phyloP scores from a whole-genome alignment of 805 yeast genomes.

The Saturnispora kantuleensis region DNA sequence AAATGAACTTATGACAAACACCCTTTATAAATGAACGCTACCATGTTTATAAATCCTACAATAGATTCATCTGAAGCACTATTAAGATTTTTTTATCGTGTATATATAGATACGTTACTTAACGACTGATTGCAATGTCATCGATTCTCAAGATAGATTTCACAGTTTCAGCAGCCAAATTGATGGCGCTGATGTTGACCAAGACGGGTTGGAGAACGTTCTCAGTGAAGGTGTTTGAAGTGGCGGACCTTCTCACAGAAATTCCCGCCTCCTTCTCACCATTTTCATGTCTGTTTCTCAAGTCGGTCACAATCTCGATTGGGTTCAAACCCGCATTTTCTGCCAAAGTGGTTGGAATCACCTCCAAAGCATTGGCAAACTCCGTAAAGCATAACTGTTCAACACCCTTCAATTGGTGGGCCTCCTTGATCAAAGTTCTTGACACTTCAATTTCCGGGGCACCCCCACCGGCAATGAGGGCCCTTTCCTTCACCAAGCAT shows the following conservation, averaged over 20 bases:
- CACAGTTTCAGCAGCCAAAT: constrained; percentile 92
- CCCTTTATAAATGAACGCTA: too few species aligned
- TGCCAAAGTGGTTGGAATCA: constrained; percentile 87
- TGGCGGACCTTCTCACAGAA: constrained; percentile 87
- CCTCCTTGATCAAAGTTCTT: constrained; percentile 59
- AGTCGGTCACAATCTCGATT: constrained; percentile 82
- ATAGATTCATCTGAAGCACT: too few species aligned
- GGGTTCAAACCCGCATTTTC: constrained; percentile 94
- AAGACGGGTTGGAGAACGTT: constrained; percentile 94
- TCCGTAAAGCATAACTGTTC: constrained; percentile 89
- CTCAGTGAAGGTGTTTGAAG: constrained; percentile 84
- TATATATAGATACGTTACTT: constrained; percentile 10
- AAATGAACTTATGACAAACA: too few species aligned
- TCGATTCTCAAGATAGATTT: constrained; percentile 94
- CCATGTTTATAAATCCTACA: too few species aligned
- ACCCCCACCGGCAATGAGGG: constrained; percentile 96
- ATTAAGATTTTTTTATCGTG: too few species aligned
- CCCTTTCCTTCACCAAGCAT: constrained; percentile 80
- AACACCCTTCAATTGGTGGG: constrained; percentile 67
- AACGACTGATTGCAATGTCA: constrained; percentile 89
- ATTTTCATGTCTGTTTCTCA: constrained; percentile 80
- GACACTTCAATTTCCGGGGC: constrained; percentile 94
- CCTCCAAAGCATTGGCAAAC: constrained; percentile 85
- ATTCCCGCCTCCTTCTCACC: constrained; percentile 95
- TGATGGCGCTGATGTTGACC: constrained; percentile 88